A percentile compares a stretch with the other conserved stretches of the same genome.
phyloP scores from a whole-genome alignment of 257 asterid genomes.

The Solanum pimpinellifolium region DNA sequence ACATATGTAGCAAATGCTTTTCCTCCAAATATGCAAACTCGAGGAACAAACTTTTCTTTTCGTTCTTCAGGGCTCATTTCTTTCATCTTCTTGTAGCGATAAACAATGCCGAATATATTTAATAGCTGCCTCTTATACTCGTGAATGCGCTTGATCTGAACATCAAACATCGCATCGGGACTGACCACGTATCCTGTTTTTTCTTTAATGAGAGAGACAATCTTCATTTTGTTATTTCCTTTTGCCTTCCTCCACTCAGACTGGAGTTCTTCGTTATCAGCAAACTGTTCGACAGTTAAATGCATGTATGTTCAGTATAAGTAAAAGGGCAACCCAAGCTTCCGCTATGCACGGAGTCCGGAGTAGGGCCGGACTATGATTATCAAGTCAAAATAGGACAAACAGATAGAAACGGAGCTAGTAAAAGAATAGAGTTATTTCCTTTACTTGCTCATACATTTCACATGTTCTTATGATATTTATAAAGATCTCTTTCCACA shows the following conservation, averaged over 20 bases:
- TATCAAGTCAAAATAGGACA: no score
- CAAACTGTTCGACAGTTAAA: conserved; percentile 36
- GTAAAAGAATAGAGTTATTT: no score
- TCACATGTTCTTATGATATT: not conserved
- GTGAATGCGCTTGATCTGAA: conserved; percentile 51
- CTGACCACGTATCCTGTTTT: conserved; percentile 63
- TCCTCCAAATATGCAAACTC: conserved; percentile 54
- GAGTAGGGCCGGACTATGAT: no score
- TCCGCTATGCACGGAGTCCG: no score
- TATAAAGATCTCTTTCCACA: not conserved
- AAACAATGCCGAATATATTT: conserved; percentile 40
- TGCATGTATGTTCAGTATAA: not conserved
- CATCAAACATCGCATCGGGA: conserved; percentile 81
- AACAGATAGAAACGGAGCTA: no score
- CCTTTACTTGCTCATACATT: not conserved
- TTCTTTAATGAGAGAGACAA: conserved; percentile 54
- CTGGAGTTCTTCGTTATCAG: conserved; percentile 73
- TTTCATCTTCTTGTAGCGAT: conserved; percentile 49
- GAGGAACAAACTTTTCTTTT: conserved; percentile 38
- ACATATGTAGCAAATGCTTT: conserved; percentile 51
- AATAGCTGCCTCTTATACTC: conserved; percentile 49
- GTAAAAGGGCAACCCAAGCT: no score
- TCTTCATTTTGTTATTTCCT: conserved; percentile 54
- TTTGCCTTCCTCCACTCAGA: conserved; percentile 66
- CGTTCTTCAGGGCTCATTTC: conserved; percentile 40